phyloP scores from a whole-genome alignment of 2,329 filamentous ascomycete genomes.

The Colletotrichum godetiae region DNA sequence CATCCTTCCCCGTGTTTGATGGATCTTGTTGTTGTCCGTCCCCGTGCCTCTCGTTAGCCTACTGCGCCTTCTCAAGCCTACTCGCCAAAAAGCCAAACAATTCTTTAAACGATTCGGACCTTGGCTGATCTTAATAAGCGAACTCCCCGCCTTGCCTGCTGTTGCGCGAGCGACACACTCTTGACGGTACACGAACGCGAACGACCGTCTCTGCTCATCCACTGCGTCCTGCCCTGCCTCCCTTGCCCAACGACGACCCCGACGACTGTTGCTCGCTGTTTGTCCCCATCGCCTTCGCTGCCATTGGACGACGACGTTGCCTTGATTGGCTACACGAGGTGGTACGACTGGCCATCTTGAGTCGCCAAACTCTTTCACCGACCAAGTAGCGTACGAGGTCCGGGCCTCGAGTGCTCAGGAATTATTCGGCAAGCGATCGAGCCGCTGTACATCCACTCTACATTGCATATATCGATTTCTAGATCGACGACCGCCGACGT shows the following conservation, averaged over 20 bases:
- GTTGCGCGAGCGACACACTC: background rate
- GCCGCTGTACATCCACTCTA: background rate
- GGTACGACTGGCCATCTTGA: constrained; percentile 23
- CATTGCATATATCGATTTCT: constrained; percentile 25
- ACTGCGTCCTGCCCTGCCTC: constrained; percentile 1
- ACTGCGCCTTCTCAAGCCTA: background rate
- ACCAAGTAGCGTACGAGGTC: constrained; percentile 6
- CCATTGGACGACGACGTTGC: background rate
- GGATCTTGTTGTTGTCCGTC: constrained; percentile 6
- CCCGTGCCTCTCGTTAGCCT: constrained; percentile 13
- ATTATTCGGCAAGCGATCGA: constrained; percentile 7
- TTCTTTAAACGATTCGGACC: background rate
- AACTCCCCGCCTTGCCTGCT: background rate
- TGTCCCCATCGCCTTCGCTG: constrained; percentile 14
- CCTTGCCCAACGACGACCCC: constrained; percentile 5
- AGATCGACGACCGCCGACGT: constrained; percentile 36
- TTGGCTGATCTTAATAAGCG: constrained; percentile 28
- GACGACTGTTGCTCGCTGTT: constrained; percentile 6
- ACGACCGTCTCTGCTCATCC: background rate
- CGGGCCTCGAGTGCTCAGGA: background rate
- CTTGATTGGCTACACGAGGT: constrained; percentile 24
- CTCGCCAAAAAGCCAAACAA: background rate
- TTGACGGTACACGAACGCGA: constrained; percentile 12
- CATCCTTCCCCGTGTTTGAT: constrained; percentile 16
- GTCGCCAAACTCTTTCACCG: background rate